These are phyloP conservation scores for Scedosporium aurantiacum DNA, from an alignment of 2,329 filamentous ascomycete species.

Conservation along the genomic window DNA sequence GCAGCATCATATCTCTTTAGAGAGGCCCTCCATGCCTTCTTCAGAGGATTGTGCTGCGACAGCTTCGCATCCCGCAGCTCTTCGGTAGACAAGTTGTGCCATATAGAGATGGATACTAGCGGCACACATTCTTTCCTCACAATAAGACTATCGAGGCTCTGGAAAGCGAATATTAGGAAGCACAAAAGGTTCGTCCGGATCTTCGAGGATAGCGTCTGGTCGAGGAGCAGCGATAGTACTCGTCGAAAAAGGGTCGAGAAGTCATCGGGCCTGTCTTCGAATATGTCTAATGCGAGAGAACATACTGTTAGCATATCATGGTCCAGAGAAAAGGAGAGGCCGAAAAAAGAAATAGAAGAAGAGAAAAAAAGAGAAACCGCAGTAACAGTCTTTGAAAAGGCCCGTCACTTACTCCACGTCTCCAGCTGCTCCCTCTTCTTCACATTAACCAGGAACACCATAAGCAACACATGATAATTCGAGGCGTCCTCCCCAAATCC, in stretches of 20 bases:
- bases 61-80: constrained; percentile 61
- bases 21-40: constrained; percentile 84
- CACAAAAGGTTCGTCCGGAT: constrained; percentile 75
- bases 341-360: too few relatives aligned
- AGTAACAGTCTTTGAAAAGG: background rate
- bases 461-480: constrained; percentile 81
- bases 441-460: constrained; percentile 75
- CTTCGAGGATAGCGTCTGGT: constrained; percentile 50
- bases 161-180: constrained; percentile 85
- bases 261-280: constrained; percentile 63
- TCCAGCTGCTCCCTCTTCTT: constrained; percentile 80
- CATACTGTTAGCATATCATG: background rate
- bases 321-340: too few relatives aligned
- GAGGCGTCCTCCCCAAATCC: constrained; percentile 80
- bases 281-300: constrained; percentile 45
- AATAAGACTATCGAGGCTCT: constrained; percentile 78
- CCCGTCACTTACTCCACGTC: constrained; percentile 59
- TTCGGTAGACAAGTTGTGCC: constrained; percentile 83
- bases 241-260: constrained; percentile 87
- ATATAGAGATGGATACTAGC: constrained; percentile 85
- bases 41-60: constrained; percentile 60
- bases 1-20: constrained; percentile 78
- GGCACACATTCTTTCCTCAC: constrained; percentile 95
- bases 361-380: too few relatives aligned
- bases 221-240: constrained; percentile 75